phyloP scores from a whole-genome alignment of 2,329 filamentous ascomycete genomes.

The Diaporthe sp. region DNA sequence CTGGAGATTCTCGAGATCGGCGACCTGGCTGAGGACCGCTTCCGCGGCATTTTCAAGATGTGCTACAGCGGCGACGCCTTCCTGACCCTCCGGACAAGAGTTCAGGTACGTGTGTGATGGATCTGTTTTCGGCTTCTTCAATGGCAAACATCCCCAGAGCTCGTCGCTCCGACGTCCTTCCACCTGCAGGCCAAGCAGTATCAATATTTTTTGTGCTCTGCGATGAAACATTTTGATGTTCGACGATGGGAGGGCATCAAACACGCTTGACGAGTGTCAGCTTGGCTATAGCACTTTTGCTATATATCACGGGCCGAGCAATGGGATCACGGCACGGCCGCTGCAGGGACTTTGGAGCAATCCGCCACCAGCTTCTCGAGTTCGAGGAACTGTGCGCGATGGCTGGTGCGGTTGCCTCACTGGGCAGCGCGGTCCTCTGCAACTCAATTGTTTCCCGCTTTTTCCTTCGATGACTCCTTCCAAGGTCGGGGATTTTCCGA shows the following conservation, averaged over 20 bases:
- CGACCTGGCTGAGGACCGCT: conserved; percentile 95
- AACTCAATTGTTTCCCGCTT: neutral
- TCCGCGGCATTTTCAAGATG: conserved; percentile 99
- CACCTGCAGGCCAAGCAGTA: neutral
- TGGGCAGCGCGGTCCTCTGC: conserved; percentile 14
- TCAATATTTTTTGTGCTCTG: neutral
- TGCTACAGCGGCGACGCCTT: conserved; percentile 96
- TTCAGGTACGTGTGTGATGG: conserved; percentile 77
- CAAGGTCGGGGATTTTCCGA: conserved; percentile 35
- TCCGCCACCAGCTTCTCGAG: conserved; percentile 11
- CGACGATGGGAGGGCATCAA: conserved; percentile 19
- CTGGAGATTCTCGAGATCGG: conserved; percentile 98
- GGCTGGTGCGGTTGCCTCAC: conserved; percentile 11
- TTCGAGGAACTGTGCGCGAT: neutral
- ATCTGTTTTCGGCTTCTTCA: conserved; percentile 38
- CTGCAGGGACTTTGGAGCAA: neutral
- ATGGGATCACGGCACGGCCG: neutral
- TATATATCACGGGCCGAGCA: conserved; percentile 10
- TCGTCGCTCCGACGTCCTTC: neutral
- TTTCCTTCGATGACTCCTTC: conserved; percentile 31
- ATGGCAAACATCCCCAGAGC: neutral
- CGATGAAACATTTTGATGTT: conserved; percentile 10
- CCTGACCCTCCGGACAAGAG: conserved; percentile 92
- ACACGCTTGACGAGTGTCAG: conserved; percentile 35
- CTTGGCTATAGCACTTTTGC: conserved; percentile 22